Evolutionary conservation across 2,329 filamentous ascomycete genomes (phyloP).

Genomic region (Aspergillus piperis): DNA sequence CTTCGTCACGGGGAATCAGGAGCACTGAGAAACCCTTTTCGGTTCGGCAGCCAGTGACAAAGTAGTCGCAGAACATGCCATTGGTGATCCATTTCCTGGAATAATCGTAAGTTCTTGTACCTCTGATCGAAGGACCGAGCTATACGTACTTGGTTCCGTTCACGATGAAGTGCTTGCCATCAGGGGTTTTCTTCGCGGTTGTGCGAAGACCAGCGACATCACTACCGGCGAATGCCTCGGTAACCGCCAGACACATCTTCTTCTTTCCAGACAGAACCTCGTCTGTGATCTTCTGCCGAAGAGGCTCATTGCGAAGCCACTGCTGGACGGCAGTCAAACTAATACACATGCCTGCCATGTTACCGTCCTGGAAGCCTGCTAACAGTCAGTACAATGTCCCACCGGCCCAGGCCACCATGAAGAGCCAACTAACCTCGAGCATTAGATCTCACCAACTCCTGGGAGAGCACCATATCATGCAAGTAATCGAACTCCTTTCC

Average conservation of each 20-base stretch:
- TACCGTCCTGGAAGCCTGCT: conserved; percentile 75
- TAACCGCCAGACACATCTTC: conserved; percentile 86
- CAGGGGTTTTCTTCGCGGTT: conserved; percentile 72
- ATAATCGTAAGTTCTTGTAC: conserved; percentile 5
- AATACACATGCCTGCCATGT: conserved; percentile 85
- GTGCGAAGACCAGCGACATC: conserved; percentile 80
- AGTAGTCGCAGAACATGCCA: conserved; percentile 78
- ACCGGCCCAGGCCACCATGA: neutral
- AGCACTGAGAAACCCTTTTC: conserved; percentile 77
- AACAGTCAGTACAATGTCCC: neutral
- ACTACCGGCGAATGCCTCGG: conserved; percentile 81
- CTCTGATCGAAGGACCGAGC: neutral
- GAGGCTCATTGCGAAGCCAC: conserved; percentile 68
- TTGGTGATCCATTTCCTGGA: conserved; percentile 88
- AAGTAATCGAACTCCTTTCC: conserved; percentile 86
- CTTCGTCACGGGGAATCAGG: conserved; percentile 71
- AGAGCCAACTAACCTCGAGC: conserved; percentile 54
- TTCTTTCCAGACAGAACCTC: conserved; percentile 79
- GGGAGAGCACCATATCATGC: conserved; percentile 74
- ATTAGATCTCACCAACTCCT: conserved; percentile 71
- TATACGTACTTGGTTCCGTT: conserved; percentile 41
- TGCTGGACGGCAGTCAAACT: conserved; percentile 77
- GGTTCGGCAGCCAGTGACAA: conserved; percentile 77
- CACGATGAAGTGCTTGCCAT: conserved; percentile 70
- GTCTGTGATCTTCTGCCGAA: conserved; percentile 67